phyloP scores from a whole-genome alignment of 495 filamentous ascomycete genomes.

The Penicillium samsonianum region DNA sequence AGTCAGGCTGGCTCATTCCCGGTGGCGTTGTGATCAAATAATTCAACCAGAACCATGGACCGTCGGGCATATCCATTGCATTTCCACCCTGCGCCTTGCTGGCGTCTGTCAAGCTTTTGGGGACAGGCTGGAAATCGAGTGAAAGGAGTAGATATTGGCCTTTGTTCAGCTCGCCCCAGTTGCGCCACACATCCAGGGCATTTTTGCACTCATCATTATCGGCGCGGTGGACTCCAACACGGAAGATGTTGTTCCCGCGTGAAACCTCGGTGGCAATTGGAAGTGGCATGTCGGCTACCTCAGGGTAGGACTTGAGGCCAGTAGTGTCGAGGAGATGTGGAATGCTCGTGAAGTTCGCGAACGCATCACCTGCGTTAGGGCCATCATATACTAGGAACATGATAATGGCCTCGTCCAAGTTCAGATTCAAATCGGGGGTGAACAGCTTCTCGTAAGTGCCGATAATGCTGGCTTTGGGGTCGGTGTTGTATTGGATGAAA shows the following conservation, averaged over 20 bases:
- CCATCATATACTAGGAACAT: slow-evolving; percentile 44
- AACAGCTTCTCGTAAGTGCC: slow-evolving; percentile 35
- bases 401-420: slow-evolving; percentile 34
- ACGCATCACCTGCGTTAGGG: slow-evolving; percentile 31
- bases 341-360: slow-evolving; percentile 34
- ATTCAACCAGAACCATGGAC: slow-evolving; percentile 38
- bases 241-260: slow-evolving; percentile 36
- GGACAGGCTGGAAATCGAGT: slow-evolving; percentile 37
- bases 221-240: slow-evolving; percentile 35
- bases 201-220: slow-evolving; percentile 25
- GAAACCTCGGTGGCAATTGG: slow-evolving; percentile 30
- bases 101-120: slow-evolving; percentile 35
- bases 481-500: slow-evolving; percentile 37
- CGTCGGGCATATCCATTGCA: slow-evolving; percentile 42
- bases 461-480: slow-evolving; percentile 37
- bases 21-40: slow-evolving; percentile 31
- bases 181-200: slow-evolving; percentile 29
- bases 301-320: slow-evolving; percentile 29
- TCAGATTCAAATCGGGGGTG: slow-evolving; percentile 26
- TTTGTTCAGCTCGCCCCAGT: slow-evolving; percentile 35
- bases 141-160: slow-evolving; percentile 33
- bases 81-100: slow-evolving; percentile 39
- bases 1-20: slow-evolving; percentile 27
- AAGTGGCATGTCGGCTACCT: slow-evolving; percentile 38
- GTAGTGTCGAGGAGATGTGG: slow-evolving; percentile 27